A percentile compares a stretch with the other conserved stretches of the same genome.
These are phyloP conservation scores for Ascoidea tarda DNA, from an alignment of 805 yeast species.

Conservation along the genomic window DNA sequence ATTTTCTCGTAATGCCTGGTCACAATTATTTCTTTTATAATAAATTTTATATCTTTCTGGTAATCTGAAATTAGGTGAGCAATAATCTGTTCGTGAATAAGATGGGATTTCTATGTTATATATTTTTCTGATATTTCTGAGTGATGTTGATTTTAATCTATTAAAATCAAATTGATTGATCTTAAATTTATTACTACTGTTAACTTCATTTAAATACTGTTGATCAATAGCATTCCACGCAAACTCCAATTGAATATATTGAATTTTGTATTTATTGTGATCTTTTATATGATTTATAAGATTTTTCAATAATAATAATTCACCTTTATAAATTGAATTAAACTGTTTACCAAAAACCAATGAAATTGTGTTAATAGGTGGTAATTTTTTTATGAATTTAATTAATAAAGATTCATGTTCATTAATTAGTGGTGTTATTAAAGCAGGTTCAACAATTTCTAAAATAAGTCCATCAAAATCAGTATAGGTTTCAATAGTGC, in stretches of 20 bases:
- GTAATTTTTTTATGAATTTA: background rate
- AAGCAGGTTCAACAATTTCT: background rate
- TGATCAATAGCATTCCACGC: background rate
- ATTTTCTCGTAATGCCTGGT: too few species aligned
- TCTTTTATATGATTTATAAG: too few species aligned
- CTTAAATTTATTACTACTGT: background rate
- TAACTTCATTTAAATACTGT: background rate
- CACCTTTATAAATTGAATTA: background rate
- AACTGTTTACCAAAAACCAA: background rate
- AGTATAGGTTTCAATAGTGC: background rate
- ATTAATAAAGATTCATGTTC: background rate
- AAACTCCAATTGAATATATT: background rate
- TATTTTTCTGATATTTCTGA: background rate
- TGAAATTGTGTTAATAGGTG: background rate
- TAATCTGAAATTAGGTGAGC: background rate
- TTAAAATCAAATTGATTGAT: too few species aligned
- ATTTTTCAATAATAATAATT: too few species aligned
- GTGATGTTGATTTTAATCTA: too few species aligned
- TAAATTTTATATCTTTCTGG: background rate
- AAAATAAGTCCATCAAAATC: background rate
- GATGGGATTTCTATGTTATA: background rate
- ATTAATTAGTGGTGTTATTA: background rate
- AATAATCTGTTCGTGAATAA: too few species aligned
- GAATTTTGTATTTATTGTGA: too few species aligned
- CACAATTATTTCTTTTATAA: too few species aligned